These are phyloP conservation scores for Talaromyces borbonicus DNA, from an alignment of 495 filamentous ascomycete genomes.

Conservation along the genomic window DNA sequence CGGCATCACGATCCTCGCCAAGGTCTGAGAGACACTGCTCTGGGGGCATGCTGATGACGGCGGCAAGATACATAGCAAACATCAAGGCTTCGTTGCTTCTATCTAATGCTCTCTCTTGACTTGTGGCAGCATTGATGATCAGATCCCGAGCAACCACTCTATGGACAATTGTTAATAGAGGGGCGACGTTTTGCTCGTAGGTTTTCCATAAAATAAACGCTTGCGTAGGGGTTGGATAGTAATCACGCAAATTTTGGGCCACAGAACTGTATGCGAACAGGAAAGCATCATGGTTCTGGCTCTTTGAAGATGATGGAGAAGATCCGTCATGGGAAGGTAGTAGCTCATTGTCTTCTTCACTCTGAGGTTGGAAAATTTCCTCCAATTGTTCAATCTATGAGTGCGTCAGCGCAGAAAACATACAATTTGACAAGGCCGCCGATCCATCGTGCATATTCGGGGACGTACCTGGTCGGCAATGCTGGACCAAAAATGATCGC, in stretches of 20 bases:
- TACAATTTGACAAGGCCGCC: too few species aligned
- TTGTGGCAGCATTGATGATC: constrained; percentile 32
- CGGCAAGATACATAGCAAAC: constrained; percentile 71
- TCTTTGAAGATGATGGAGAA: constrained; percentile 30
- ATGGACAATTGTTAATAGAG: constrained; percentile 60
- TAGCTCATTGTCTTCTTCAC: constrained; percentile 58
- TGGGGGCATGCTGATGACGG: constrained; percentile 55
- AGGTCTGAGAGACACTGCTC: constrained; percentile 26
- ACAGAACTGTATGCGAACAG: constrained; percentile 60
- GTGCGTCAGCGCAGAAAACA: background rate
- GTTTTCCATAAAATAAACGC: constrained; percentile 59
- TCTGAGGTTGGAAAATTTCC: constrained; percentile 55
- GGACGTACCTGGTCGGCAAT: constrained; percentile 66
- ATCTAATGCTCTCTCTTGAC: constrained; percentile 46
- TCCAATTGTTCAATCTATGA: constrained; percentile 61
- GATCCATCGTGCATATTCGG: background rate
- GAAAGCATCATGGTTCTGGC: constrained; percentile 49
- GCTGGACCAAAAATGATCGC: constrained; percentile 82
- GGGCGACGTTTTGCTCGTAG: constrained; percentile 63
- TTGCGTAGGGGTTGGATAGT: constrained; percentile 48
- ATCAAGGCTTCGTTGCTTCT: constrained; percentile 59
- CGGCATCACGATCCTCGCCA: constrained; percentile 26
- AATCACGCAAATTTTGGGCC: constrained; percentile 33
- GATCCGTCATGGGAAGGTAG: constrained; percentile 46
- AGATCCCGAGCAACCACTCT: constrained; percentile 46